Conservation (phyloP, 225 moss, liverwort and hornwort species). For the Polytrichum commune region DNA sequence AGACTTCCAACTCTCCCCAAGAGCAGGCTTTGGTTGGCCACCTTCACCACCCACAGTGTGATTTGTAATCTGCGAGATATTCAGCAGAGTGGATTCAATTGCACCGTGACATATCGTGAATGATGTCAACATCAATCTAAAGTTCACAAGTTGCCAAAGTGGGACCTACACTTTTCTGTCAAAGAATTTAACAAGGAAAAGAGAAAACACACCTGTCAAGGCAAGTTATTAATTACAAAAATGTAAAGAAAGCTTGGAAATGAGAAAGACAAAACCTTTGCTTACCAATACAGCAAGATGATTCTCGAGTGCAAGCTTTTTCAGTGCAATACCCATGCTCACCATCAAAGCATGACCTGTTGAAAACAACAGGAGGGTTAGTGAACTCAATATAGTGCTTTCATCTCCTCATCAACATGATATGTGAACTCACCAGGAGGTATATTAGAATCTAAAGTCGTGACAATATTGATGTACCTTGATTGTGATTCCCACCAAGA, state of each 20-base stretch:
- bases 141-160: too few relatives aligned
- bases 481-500: constrained; percentile 60
- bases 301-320: constrained; percentile 70
- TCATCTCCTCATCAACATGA: too few relatives aligned
- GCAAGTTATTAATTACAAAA: too few relatives aligned
- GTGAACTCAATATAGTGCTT: neutral
- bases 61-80: constrained; percentile 67
- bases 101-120: too few relatives aligned
- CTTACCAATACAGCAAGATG: constrained; percentile 79
- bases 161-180: too few relatives aligned
- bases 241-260: too few relatives aligned
- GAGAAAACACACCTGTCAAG: too few relatives aligned
- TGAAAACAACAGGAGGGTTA: neutral
- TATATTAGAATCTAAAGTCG: neutral
- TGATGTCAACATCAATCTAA: too few relatives aligned
- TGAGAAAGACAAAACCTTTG: neutral
- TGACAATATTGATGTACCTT: constrained; percentile 42
- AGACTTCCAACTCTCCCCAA: constrained; percentile 92
- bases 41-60: constrained; percentile 88
- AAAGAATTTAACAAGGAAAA: too few relatives aligned
- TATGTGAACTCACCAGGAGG: too few relatives aligned
- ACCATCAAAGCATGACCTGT: constrained; percentile 93
- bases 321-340: constrained; percentile 66
- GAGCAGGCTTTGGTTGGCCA: constrained; percentile 80
- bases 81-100: neutral